Percentiles rank a stretch among this genome's conserved stretches.
These are phyloP conservation scores for Fusarium napiforme DNA, from an alignment of 2,329 filamentous ascomycete genomes.

Conservation along the genomic window DNA sequence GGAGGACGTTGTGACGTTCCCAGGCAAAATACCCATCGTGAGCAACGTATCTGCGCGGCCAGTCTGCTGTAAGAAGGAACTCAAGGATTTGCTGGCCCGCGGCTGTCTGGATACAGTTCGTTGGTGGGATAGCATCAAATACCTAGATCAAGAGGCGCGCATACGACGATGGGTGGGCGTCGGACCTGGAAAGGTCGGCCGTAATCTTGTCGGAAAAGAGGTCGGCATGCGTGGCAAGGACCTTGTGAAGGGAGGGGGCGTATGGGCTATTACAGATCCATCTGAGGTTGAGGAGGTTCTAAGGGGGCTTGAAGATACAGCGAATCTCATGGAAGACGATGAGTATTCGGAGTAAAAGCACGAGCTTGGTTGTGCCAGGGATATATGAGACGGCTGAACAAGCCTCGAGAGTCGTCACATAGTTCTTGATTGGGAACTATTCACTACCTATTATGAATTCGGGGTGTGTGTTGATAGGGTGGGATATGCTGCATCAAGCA, in stretches of 20 bases:
- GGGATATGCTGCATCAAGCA: constrained; percentile 7
- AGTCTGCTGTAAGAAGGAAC: constrained; percentile 76
- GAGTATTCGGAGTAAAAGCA: constrained; percentile 47
- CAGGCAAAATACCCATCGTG: constrained; percentile 79
- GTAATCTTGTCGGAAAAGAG: constrained; percentile 94
- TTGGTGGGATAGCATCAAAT: constrained; percentile 95
- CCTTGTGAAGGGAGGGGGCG: constrained; percentile 85
- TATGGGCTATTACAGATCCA: constrained; percentile 90
- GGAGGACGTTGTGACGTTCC: constrained; percentile 78
- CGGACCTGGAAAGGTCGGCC: constrained; percentile 91
- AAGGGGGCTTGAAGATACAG: constrained; percentile 73
- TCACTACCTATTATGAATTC: constrained; percentile 3
- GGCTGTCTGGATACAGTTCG: constrained; percentile 91
- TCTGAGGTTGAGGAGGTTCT: constrained; percentile 77
- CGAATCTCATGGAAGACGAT: constrained; percentile 61
- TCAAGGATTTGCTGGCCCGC: constrained; percentile 82
- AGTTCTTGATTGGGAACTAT: background rate
- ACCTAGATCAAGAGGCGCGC: constrained; percentile 84
- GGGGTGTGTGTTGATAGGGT: constrained; percentile 17
- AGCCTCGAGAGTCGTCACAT: constrained; percentile 5
- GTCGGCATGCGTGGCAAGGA: constrained; percentile 87
- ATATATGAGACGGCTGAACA: constrained; percentile 6
- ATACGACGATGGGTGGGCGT: constrained; percentile 91
- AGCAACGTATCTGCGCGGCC: constrained; percentile 88
- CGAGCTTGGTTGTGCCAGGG: background rate